phyloP scores from a whole-genome alignment of 176 grass and related monocot genomes.

The Triticum turgidum region DNA sequence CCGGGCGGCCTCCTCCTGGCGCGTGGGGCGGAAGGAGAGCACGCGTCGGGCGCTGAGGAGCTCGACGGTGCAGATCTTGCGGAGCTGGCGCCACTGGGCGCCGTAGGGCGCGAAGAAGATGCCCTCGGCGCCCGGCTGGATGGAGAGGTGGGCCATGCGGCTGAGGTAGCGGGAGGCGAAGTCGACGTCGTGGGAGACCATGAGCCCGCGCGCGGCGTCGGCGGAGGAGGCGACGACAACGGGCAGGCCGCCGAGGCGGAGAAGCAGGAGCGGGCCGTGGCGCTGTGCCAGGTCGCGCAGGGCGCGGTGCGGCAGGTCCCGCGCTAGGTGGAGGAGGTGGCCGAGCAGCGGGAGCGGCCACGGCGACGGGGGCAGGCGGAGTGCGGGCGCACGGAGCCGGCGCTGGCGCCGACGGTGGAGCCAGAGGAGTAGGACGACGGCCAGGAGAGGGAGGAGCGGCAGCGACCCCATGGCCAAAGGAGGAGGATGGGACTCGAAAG shows the following conservation, averaged over 20 bases:
- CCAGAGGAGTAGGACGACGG: too few relatives aligned
- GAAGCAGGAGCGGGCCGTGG: background rate
- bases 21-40: background rate
- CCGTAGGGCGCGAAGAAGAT: conserved; percentile 32
- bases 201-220: conserved; percentile 37
- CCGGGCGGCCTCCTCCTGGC: conserved; percentile 5
- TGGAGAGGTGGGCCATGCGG: background rate
- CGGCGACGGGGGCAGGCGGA: too few relatives aligned
- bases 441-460: too few relatives aligned
- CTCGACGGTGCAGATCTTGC: conserved; percentile 32
- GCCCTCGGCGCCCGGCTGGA: background rate
- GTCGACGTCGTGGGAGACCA: conserved; percentile 2
- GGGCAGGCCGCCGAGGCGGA: conserved; percentile 44
- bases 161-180: background rate
- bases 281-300: too few relatives aligned
- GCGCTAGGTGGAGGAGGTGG: too few relatives aligned
- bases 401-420: too few relatives aligned
- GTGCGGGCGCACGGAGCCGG: too few relatives aligned
- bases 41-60: conserved; percentile 19
- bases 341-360: too few relatives aligned
- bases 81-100: conserved; percentile 9
- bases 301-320: too few relatives aligned
- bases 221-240: conserved; percentile 40
- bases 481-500: too few relatives aligned
- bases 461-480: too few relatives aligned